Evolutionary conservation across 1,284 basidiomycete species (phyloP), one percentile per base, ranked within the genome.

Genomic region (Pholiota adiposa): DNA sequence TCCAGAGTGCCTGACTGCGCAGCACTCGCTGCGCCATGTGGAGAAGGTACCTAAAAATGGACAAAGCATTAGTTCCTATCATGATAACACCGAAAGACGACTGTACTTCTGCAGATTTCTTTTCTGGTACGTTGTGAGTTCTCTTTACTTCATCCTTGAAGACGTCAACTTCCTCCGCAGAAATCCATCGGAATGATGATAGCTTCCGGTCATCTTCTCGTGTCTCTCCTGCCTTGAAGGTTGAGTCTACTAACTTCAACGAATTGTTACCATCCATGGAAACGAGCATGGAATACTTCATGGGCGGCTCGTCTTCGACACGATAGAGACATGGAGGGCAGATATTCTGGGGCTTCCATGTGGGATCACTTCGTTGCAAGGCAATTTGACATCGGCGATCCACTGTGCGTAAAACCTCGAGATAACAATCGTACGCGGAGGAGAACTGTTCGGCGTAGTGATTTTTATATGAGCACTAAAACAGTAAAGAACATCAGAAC

Each of bases 241-340:
- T 56, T 5, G 43, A 48, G 29, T 56, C 55, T 11, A 56, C 61
- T 11, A 51, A 65, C 40, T 73, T 73, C 16, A 75, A 59, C 0
- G 73, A 75, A 56, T 73, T 69, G 56, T 74, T 73, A 5, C 75
- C 75, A 57, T 78, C 75, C 61, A 74, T 70, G 0, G 65, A 66
- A 23, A 67, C 25, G 1, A 74, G 54, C 44, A 66, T 61, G 1
- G 60, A 55, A 51, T 67, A 67, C 7, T 55, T 29, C 0, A 75
- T 63, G 2, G 36, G 14, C 1, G 55, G 62, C 54, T 74, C 69
- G 12, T 60, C 63, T 18, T 64, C 46, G 6, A 70, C 54, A 38
- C 63, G 63, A 60, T 72, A 72, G 1, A 58, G 53, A 49, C 75
- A 76, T 11, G 67, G 52, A 0, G 72, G 68, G 51, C 75, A 76